phyloP scores from a whole-genome alignment of 2,329 filamentous ascomycete species.

The Fusarium robinianum region DNA sequence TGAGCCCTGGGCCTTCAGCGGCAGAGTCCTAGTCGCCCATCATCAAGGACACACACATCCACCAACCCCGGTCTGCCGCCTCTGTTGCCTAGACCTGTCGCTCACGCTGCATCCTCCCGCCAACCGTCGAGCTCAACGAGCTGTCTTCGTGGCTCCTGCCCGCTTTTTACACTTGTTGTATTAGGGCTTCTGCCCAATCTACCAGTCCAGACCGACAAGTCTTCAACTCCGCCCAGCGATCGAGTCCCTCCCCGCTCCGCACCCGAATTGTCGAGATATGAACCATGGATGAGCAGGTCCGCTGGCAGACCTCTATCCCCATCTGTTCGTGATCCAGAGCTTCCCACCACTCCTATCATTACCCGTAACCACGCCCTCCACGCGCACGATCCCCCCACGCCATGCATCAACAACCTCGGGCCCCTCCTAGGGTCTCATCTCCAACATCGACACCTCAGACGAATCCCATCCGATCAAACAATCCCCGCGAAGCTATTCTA shows the following conservation, averaged over 20 bases:
- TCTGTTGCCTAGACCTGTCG: no score
- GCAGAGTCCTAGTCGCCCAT: no score
- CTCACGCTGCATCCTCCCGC: no score
- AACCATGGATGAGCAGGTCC: conserved; percentile 44
- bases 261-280: conserved; percentile 27
- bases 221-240: conserved; percentile 13
- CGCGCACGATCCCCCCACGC: conserved; percentile 14
- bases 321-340: conserved; percentile 37
- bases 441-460: conserved; percentile 73
- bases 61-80: no score
- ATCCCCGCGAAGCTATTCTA: conserved; percentile 65
- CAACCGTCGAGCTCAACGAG: conserved; percentile 3
- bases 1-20: no score
- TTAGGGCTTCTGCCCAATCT: conserved; percentile 14
- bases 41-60: no score
- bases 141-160: conserved; percentile 6
- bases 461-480: conserved; percentile 74
- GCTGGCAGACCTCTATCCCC: conserved; percentile 40
- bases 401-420: conserved; percentile 92
- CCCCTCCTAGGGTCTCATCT: conserved; percentile 72
- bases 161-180: conserved; percentile 28
- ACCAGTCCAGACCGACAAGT: conserved; percentile 11
- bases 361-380: conserved; percentile 7
- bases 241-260: conserved; percentile 4
- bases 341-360: conserved; percentile 15